phyloP scores from a whole-genome alignment of 2,329 filamentous ascomycete genomes.

The Fusarium subtropicale region DNA sequence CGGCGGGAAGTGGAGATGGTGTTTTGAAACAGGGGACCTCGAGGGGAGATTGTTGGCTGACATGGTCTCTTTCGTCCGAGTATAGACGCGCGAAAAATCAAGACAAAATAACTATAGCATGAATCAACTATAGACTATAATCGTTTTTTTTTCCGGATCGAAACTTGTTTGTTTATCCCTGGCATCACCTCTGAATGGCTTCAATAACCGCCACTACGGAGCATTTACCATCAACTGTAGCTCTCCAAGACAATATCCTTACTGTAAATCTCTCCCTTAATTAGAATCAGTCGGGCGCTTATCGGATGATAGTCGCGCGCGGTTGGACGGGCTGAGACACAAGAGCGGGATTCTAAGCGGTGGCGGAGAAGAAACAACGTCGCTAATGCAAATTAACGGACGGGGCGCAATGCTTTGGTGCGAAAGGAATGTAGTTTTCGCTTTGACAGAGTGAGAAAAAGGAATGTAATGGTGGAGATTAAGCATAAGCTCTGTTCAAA shows the following conservation, averaged over 20 bases:
- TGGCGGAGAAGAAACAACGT: constrained; percentile 1
- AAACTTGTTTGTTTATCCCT: constrained; percentile 4
- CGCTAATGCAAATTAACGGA: constrained; percentile 27
- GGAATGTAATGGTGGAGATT: constrained; percentile 16
- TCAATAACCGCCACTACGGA: constrained; percentile 14
- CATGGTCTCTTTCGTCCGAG: constrained; percentile 1
- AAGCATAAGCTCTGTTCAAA: not conserved
- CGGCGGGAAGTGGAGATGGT: constrained; percentile 22
- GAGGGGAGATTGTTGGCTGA: constrained; percentile 16
- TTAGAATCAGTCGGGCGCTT: constrained; percentile 22
- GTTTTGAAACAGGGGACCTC: constrained; percentile 32
- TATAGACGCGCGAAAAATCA: not conserved
- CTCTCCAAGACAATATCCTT: not conserved
- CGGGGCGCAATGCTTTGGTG: constrained; percentile 5
- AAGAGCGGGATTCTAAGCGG: constrained; percentile 1
- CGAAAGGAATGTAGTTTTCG: constrained; percentile 24
- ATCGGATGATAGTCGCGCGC: constrained; percentile 38
- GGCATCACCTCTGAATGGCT: not conserved
- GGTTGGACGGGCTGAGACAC: constrained; percentile 36
- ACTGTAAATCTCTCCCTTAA: constrained; percentile 15
- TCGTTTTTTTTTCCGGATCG: not conserved
- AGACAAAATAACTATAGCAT: not conserved
- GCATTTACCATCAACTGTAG: not conserved
- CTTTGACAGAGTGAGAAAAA: not conserved
- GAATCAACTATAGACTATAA: not conserved